Percentiles rank a stretch among this genome's conserved stretches.
phyloP scores from a whole-genome alignment of 108 stramenopile genomes.

The Fragilariopsis cylindrus region DNA sequence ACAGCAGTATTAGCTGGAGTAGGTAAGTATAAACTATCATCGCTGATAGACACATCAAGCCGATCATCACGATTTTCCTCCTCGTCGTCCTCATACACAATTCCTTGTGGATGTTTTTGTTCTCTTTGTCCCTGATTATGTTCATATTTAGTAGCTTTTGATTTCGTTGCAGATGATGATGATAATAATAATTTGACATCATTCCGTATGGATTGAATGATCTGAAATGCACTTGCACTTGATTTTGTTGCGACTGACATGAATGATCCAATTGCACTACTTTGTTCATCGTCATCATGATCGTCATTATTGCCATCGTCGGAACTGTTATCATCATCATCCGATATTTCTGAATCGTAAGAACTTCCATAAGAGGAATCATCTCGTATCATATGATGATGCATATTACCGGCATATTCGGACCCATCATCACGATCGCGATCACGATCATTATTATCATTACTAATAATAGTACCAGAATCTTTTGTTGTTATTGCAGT shows the following conservation, averaged over 20 bases:
- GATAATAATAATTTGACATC: constrained; percentile 16
- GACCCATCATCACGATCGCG: constrained; percentile 2
- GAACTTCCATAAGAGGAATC: background rate
- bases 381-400: background rate
- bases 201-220: constrained; percentile 17
- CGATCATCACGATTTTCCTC: background rate
- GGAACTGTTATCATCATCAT: constrained; percentile 9
- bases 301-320: constrained; percentile 10
- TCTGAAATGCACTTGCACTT: constrained; percentile 24
- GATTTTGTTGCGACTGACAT: constrained; percentile 33
- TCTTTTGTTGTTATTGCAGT: constrained; percentile 14
- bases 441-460: background rate
- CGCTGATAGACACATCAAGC: constrained; percentile 1
- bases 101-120: too few relatives aligned
- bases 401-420: constrained; percentile 8
- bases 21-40: constrained; percentile 17
- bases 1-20: background rate
- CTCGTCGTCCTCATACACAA: too few relatives aligned
- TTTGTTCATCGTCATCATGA: constrained; percentile 14
- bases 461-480: background rate
- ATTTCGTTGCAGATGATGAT: background rate
- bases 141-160: background rate
- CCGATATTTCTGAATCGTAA: constrained; percentile 17
- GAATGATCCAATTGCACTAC: constrained; percentile 29
- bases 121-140: background rate